Conservation (phyloP, 2,329 filamentous ascomycete species). For the Epicoccum sorghinum region DNA sequence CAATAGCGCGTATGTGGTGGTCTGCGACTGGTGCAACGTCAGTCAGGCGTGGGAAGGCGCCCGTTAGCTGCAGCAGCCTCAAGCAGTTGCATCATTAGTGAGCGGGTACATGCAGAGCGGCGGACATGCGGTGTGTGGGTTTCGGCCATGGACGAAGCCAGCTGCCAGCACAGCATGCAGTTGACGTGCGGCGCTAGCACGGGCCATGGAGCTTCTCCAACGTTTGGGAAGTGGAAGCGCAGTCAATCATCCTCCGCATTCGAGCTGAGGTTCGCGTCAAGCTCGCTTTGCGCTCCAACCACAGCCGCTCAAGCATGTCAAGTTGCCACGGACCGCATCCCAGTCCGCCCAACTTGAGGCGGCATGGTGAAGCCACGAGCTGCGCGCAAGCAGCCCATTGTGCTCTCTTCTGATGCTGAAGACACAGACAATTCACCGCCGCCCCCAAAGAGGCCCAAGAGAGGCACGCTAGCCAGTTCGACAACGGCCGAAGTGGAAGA, state of each 20-base stretch:
- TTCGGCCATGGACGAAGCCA: not conserved
- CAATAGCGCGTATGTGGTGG: slow-evolving; percentile 40
- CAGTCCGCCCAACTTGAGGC: slow-evolving; percentile 33
- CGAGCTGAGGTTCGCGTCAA: slow-evolving; percentile 12
- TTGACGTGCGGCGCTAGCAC: no score
- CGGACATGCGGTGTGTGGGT: slow-evolving; percentile 15
- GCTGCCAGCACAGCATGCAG: slow-evolving; percentile 2
- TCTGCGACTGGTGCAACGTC: slow-evolving; percentile 40
- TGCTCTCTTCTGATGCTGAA: slow-evolving; percentile 46
- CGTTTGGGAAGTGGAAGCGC: not conserved
- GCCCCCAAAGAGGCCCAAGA: slow-evolving; percentile 39
- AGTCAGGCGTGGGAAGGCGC: slow-evolving; percentile 10
- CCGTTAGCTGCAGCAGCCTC: slow-evolving; percentile 33
- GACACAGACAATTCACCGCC: slow-evolving; percentile 34
- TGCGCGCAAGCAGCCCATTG: slow-evolving; percentile 44
- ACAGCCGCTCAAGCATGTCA: slow-evolving; percentile 38
- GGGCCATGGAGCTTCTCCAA: no score
- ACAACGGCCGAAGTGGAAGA: slow-evolving; percentile 17
- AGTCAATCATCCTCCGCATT: slow-evolving; percentile 1
- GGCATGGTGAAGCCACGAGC: slow-evolving; percentile 50
- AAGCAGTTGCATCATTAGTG: slow-evolving; percentile 20
- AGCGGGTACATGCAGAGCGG: slow-evolving; percentile 14
- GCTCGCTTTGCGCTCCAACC: slow-evolving; percentile 13
- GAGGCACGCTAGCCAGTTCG: slow-evolving; percentile 34
- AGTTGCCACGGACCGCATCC: slow-evolving; percentile 20